Evolutionary conservation across 83 land plant genomes (phyloP).

Genomic region (Thuja plicata): DNA sequence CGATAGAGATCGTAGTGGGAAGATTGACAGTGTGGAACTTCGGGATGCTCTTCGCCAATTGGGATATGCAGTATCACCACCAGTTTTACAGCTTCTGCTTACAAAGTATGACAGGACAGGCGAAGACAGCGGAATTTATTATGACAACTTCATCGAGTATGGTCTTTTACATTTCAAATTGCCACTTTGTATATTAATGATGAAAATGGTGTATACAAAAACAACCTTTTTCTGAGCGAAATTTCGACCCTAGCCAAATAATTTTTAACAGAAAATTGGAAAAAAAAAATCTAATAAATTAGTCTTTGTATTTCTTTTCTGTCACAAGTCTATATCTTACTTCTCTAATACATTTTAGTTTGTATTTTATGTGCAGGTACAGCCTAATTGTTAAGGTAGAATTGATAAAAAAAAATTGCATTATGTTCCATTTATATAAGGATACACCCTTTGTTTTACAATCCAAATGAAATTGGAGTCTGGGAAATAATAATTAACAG

Average conservation of each 20-base stretch:
- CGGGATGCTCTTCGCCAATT: slow-evolving; percentile 84
- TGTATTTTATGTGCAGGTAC: slow-evolving; percentile 54
- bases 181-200: not conserved
- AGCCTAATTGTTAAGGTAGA: slow-evolving; percentile 75
- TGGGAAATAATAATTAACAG: no score
- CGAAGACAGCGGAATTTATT: slow-evolving; percentile 59
- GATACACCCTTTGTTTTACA: no score
- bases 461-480: no score
- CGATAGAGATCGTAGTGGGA: slow-evolving; percentile 87
- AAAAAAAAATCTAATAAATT: not conserved
- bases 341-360: not conserved
- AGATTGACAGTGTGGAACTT: slow-evolving; percentile 71
- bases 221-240: not conserved
- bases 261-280: not conserved
- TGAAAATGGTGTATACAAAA: not conserved
- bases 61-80: slow-evolving; percentile 72
- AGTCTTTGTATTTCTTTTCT: not conserved
- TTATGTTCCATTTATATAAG: no score
- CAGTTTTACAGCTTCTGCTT: slow-evolving; percentile 67
- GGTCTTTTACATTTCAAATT: slow-evolving; percentile 21
- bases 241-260: not conserved
- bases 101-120: slow-evolving; percentile 76
- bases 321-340: not conserved
- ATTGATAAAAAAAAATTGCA: no score
- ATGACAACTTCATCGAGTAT: slow-evolving; percentile 94